Evolutionary conservation across 2,329 filamentous ascomycete genomes (phyloP).

Genomic region (Gaeumannomyces tritici): DNA sequence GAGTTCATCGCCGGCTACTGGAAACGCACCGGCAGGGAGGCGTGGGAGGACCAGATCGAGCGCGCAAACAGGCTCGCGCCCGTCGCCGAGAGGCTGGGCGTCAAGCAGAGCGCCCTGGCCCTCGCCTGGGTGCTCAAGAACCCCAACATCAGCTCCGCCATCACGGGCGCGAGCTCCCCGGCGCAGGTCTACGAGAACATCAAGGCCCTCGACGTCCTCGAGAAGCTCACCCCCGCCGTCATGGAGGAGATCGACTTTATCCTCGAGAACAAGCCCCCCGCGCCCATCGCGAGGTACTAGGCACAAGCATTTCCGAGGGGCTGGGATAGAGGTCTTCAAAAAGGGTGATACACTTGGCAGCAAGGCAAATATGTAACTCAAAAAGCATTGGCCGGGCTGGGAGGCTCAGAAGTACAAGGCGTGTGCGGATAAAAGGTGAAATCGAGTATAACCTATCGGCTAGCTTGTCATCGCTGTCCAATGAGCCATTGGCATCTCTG

Average conservation of each 20-base stretch:
- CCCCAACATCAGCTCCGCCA: slow-evolving; percentile 50
- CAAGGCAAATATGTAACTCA: neutral
- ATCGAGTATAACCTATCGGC: neutral
- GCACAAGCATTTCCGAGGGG: neutral
- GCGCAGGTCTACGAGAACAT: slow-evolving; percentile 53
- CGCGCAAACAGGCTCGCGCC: slow-evolving; percentile 50
- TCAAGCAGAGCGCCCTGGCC: slow-evolving; percentile 46
- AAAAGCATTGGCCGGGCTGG: too few species aligned
- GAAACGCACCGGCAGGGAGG: slow-evolving; percentile 40
- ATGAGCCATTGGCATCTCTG: neutral
- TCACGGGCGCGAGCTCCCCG: slow-evolving; percentile 49
- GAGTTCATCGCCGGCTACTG: slow-evolving; percentile 45
- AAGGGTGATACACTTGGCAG: too few species aligned
- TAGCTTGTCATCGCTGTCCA: neutral
- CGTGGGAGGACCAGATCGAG: slow-evolving; percentile 41
- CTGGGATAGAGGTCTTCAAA: too few species aligned
- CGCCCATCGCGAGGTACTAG: neutral
- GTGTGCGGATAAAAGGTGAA: neutral
- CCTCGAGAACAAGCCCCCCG: slow-evolving; percentile 32
- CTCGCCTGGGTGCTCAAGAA: slow-evolving; percentile 56
- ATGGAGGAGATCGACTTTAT: slow-evolving; percentile 50
- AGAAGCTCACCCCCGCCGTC: slow-evolving; percentile 49
- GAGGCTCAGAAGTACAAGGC: neutral
- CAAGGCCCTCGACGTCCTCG: slow-evolving; percentile 38
- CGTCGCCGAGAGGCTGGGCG: slow-evolving; percentile 54